Percentiles rank a stretch among this genome's conserved stretches.
These are phyloP conservation scores for Leccinum subtestaceum DNA, from an alignment of 768 basidiomycete species.

Conservation along the genomic window DNA sequence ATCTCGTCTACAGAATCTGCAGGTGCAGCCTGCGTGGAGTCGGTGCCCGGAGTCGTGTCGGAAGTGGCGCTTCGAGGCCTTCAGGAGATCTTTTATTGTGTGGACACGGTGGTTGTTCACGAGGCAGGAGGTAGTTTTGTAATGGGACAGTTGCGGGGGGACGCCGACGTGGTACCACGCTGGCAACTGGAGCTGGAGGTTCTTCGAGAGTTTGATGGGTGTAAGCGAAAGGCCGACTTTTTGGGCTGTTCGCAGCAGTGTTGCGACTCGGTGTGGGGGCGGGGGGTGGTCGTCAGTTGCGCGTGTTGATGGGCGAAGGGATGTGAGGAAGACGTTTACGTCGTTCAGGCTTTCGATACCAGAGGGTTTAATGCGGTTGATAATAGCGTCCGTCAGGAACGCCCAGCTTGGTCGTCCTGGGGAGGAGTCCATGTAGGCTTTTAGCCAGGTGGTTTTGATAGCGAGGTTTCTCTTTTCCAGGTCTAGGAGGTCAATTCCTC, in stretches of 20 bases:
- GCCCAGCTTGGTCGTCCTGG: too few species aligned
- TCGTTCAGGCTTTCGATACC: too few species aligned
- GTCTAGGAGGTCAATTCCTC: conserved; percentile 11
- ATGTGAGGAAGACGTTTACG: too few species aligned
- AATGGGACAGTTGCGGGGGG: background rate
- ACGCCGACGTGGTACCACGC: background rate
- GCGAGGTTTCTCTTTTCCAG: background rate
- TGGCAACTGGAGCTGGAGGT: too few species aligned
- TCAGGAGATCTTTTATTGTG: background rate
- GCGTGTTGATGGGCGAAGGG: too few species aligned
- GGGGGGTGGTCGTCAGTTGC: too few species aligned
- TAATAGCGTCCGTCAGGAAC: too few species aligned
- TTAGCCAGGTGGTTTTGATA: background rate
- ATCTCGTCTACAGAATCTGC: background rate
- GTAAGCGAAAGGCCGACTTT: too few species aligned
- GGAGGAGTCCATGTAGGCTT: conserved; percentile 25
- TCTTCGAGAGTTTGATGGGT: too few species aligned
- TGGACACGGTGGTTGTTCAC: background rate
- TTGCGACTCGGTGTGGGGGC: too few species aligned
- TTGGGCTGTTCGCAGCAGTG: too few species aligned
- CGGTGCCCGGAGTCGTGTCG: background rate
- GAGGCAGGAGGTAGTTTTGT: background rate
- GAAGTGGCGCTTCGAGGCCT: background rate
- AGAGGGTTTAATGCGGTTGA: too few species aligned
- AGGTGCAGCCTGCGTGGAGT: background rate